Evolutionary conservation across 257 asterid genomes (phyloP), one percentile per base, ranked within the genome.

Genomic region (Rubia yunnanensis): DNA sequence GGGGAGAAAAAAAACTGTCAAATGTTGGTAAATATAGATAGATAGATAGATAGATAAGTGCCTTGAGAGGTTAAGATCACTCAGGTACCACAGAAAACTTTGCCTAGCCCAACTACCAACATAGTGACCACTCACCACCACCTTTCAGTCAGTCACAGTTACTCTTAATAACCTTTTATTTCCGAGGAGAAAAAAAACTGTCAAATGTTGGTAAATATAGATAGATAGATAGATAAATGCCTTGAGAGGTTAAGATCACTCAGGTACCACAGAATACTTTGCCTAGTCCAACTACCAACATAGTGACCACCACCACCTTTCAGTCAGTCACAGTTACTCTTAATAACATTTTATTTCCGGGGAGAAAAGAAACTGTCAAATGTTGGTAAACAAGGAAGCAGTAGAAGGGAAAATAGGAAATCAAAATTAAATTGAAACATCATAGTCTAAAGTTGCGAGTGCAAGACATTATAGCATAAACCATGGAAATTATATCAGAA

Each of bases 401-500:
- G 10, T 27, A 31, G 9, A 26, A 15, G 5, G 38, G 41, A 20
- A 32, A 38, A 48, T n/a, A 55, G 31, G 52, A 7, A 58, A 38
- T 38, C 30, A 31, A 15, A 64, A 10, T 32, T 14, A 31, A 32
- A 49, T n/a, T 48, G 18, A 9, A 10, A 61, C 41, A 60, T 35
- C 20, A 56, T 46, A 41, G 26, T 60, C 26, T 4, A 30, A 15
- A 60, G 27, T 38, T 46, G 58, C 52, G 30, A 17, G 44, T 31
- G 46, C 52, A 46, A n/a, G 26, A 44, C 11, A 31, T 32, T 10
- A 36, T 35, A 57, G 5, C 30, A 23, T 22, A 30, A 44, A 7
- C 13, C 5, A n/a, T 46, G 52, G 60, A 55, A 59, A 22, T 64
- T 36, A 65, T 53, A 70, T 73, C 71, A 69, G 48, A 49, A 39